Base-by-base conservation (phyloP, 805 yeast species). In the Yamadazyma philogaea region DNA sequence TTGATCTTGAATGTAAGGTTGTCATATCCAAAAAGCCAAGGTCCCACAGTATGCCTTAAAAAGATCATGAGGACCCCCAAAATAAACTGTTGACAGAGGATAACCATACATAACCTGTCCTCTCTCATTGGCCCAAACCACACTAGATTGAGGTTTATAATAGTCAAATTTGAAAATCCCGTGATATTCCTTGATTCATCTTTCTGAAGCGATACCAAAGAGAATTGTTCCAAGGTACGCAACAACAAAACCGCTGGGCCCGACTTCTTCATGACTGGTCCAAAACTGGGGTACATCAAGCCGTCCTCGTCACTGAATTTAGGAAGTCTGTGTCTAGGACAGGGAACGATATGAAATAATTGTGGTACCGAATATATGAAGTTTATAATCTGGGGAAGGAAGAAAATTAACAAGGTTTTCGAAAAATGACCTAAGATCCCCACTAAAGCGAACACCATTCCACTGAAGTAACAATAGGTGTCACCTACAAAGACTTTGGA, bases 391-490 rank as follows among this genome's bases (percentile, higher is more conserved):
- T 93, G 99, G 2, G 98, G 98, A 32, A 87, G 68, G 59, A 93
- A 84, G 56, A 93, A 83, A 26, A 90, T 63, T 63, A 93, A 69
- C 52, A 91, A 69, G 0, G 99, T 93, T 64, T 93, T 93, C 33
- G 96, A 87, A 62, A 90, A 93, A 68, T 93, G 99, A 1, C 98
- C 98, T 45, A 87, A 74, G 27, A 93, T 93, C 1, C 97, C 98
- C 22, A 87, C 96, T 20, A 90, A 93, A 0, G 98, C 99, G 63
- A 93, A 89, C 1, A 93, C 96, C 99, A 93, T 93, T 3, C 99
- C 99, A 19, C 96, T 88, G 63, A 93, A 90, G 64, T 93, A 93
- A 66, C 99, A 93, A 70, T 85, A 93, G 0, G 99, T 91, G 60
- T 93, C 99, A 22, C 99, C 99, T 6, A 93, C 99, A 66, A 93